phyloP scores from a whole-genome alignment of 306 rosid genomes.

The Canavalia ensiformis region DNA sequence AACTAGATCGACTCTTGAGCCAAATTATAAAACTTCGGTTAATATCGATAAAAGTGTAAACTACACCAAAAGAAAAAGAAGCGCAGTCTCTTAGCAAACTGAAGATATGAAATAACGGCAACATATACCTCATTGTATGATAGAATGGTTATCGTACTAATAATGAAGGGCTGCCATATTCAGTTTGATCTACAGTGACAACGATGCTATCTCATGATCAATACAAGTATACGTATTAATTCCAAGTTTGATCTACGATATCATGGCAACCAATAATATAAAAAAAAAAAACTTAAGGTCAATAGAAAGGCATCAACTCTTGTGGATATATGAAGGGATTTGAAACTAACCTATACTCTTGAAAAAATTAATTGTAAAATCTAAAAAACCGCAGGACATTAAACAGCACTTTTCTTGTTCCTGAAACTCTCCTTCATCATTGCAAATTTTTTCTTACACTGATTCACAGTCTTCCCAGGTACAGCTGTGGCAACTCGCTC shows the following conservation, averaged over 20 bases:
- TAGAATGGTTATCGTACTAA: neutral
- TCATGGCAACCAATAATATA: conserved; percentile 14
- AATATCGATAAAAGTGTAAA: neutral
- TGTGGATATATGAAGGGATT: conserved; percentile 32
- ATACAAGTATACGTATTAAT: conserved; percentile 30
- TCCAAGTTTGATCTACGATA: conserved; percentile 17
- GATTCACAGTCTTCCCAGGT: conserved; percentile 89
- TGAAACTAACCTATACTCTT: conserved; percentile 28
- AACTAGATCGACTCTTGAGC: neutral
- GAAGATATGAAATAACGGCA: neutral
- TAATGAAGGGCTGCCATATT: neutral
- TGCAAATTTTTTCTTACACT: conserved; percentile 92
- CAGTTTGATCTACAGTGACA: neutral
- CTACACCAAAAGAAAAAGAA: neutral
- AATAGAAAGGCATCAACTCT: neutral
- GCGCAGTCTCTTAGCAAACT: neutral
- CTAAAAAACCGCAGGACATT: conserved; percentile 48
- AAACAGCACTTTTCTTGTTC: conserved; percentile 77
- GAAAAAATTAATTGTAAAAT: conserved; percentile 52
- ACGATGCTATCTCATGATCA: conserved; percentile 29
- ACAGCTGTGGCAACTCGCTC: conserved; percentile 94
- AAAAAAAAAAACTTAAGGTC: neutral
- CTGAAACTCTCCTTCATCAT: conserved; percentile 90
- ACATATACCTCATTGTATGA: neutral
- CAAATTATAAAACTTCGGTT: neutral